Percentiles rank a stretch among this genome's conserved stretches.
phyloP scores from a whole-genome alignment of 2,329 filamentous ascomycete genomes.

The Apiospora marii region DNA sequence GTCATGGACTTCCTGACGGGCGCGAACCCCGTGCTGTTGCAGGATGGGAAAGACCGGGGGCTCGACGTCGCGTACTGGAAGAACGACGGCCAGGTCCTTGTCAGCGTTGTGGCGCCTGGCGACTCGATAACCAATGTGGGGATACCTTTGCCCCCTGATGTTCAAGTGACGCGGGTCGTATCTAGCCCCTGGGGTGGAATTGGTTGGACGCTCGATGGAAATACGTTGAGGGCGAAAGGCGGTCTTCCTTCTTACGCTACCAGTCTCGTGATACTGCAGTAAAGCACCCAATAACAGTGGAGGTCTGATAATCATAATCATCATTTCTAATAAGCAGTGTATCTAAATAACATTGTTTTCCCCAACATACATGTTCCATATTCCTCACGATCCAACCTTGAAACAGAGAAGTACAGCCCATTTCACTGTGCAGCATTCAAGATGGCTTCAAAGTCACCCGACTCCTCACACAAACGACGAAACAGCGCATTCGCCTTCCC shows the following conservation, averaged over 20 bases:
- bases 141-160: constrained; percentile 32
- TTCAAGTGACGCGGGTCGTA: constrained; percentile 30
- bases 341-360: not conserved
- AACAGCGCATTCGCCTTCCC: not conserved
- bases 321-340: not conserved
- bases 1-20: constrained; percentile 50
- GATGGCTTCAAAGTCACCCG: not conserved
- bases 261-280: constrained; percentile 19
- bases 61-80: constrained; percentile 49
- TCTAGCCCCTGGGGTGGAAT: constrained; percentile 36
- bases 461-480: constrained; percentile 7
- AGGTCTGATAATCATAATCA: not conserved
- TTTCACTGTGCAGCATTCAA: not conserved
- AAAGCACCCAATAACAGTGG: not conserved
- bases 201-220: constrained; percentile 36
- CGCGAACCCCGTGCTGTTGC: constrained; percentile 34
- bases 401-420: not conserved
- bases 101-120: constrained; percentile 48
- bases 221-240: not conserved
- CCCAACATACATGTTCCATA: not conserved
- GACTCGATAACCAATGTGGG: constrained; percentile 33
- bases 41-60: constrained; percentile 31
- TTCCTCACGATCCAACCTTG: no score
- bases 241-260: constrained; percentile 12
- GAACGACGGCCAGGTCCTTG: constrained; percentile 39